Evolutionary conservation across 2,329 filamentous ascomycete genomes (phyloP), one percentile per base, ranked within the genome.

Genomic region (Colletotrichum coccodes): DNA sequence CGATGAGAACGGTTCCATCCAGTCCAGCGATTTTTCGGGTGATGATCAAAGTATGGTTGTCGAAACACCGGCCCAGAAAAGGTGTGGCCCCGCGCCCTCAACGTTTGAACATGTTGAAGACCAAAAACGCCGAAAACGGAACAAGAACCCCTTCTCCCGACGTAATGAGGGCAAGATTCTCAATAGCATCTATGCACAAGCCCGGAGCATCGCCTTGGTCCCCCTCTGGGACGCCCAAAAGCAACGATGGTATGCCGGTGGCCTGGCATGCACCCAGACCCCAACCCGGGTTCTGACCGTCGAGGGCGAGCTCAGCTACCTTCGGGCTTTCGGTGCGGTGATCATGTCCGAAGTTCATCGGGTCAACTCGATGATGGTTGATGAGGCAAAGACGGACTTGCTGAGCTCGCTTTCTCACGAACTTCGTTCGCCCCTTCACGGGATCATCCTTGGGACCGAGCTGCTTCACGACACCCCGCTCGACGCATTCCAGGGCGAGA

Each of bases 401-500:
- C 82, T 91, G 8, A 85, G 86, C 0, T 89, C 86, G 1, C 84
- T 91, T 6, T 89, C 86, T 3, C 89, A 91, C 72, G 89, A 91
- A 73, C 77, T 91, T 16, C 82, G 89, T 5, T 89, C 86, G 2
- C 89, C 89, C 0, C 78, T 91, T 0, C 89, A 91, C 63, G 89
- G 89, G 3, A 85, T 91, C 36, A 77, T 91, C 0, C 84, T 86
- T 0, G 87, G 80, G 59, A 80, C 83, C 1, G 87, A 89, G 70
- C 75, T 89, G 4, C 73, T 90, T 0, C 81, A 83, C 4, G 86
- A 89, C n/a, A 87, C 86, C 0, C 68, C 77, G 0, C 77, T 89
- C 28, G 79, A 79, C 50, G 77, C 79, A 4, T 77, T 80, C 9
- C 84, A 86, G 70, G 75, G 77, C 11, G 79, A 81, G 26, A 78